phyloP scores from a whole-genome alignment of 2,329 filamentous ascomycete species.

The Nigrospora osmanthi region DNA sequence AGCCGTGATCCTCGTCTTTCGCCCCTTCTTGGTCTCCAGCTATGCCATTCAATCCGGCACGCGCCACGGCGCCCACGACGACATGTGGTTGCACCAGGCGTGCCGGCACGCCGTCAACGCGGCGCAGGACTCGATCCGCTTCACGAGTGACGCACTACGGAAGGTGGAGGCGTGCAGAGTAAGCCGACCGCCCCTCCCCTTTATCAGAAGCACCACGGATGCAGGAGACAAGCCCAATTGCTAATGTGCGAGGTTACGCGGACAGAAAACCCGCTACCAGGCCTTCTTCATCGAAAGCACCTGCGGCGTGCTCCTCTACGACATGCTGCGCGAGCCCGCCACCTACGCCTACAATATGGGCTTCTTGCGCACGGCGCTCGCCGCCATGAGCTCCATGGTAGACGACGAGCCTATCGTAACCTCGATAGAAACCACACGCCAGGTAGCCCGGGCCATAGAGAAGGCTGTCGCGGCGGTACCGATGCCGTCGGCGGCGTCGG shows the following conservation, averaged over 20 bases:
- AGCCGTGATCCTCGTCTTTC: constrained; percentile 12
- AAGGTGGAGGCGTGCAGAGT: constrained; percentile 7
- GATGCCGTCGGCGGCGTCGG: neutral
- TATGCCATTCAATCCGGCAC: constrained; percentile 9
- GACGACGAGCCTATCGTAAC: constrained; percentile 10
- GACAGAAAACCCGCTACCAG: constrained; percentile 7
- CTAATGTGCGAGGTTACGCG: neutral
- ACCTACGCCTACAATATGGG: constrained; percentile 20
- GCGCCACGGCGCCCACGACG: neutral
- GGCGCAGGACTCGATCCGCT: constrained; percentile 19
- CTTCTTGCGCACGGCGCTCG: constrained; percentile 15
- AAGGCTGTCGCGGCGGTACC: constrained; percentile 12
- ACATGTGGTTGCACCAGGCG: constrained; percentile 21
- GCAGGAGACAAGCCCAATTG: no score
- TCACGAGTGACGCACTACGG: constrained; percentile 5
- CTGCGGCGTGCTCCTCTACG: constrained; percentile 19
- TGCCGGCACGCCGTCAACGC: constrained; percentile 19
- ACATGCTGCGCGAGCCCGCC: constrained; percentile 16
- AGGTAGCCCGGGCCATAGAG: constrained; percentile 11
- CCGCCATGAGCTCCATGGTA: constrained; percentile 14
- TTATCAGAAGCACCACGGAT: no score
- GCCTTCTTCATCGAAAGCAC: constrained; percentile 20
- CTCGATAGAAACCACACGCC: constrained; percentile 9
- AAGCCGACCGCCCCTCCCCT: neutral
- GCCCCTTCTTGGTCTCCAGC: constrained; percentile 17